Base-by-base conservation (phyloP, 2,329 filamentous ascomycete species). In the Fusarium odoratissimum region DNA sequence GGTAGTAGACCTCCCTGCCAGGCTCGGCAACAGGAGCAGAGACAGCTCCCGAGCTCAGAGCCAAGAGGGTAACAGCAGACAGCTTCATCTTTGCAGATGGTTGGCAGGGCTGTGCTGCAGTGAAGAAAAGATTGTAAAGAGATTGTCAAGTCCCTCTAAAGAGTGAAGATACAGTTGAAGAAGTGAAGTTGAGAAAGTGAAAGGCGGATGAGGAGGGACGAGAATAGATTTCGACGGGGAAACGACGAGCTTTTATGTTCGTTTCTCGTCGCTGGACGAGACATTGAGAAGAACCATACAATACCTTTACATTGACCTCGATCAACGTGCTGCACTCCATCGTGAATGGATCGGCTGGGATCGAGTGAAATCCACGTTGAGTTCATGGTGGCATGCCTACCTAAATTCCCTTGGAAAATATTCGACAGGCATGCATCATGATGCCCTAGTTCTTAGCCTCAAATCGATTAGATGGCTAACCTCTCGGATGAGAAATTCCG, bases 1-100 rank as follows among this genome's bases (percentile, higher is more conserved):
- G 44, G 23, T 21, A 45, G 28, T 41, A 7, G 35, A 42, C 45
- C 8, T 60, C 55, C 5, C 16, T 46, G 8, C 64, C 46, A 28
- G 62, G 49, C 12, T 63, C 57, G 41, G 40, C 35, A 11, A 60
- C 35, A 2, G 66, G 66, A 33, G 35, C 64, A n/a, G 66, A 60
- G 14, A 61, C 13, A n/a, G 37, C 54, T 42, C 25, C 45, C 6
- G 64, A 68, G 19, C 44, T 68, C 30, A 69, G 58, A 9, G 57
- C 64, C 17, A 68, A 23, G 16, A 68, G 38, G 17, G 44, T 33
- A 33, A 68, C 17, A 38, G 51, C 44, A 51, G 64, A 68, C 30
- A 69, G 40, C 51, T 68, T 69, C 66, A 69, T 69, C 21, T 67
- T 67, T 37, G 16, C 12, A 30, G 25, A 45, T 54, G 28, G 7